Percentiles rank a stretch among this genome's conserved stretches.
phyloP scores from a whole-genome alignment of 352 stramenopile species.

The Phytophthora sansomeana region DNA sequence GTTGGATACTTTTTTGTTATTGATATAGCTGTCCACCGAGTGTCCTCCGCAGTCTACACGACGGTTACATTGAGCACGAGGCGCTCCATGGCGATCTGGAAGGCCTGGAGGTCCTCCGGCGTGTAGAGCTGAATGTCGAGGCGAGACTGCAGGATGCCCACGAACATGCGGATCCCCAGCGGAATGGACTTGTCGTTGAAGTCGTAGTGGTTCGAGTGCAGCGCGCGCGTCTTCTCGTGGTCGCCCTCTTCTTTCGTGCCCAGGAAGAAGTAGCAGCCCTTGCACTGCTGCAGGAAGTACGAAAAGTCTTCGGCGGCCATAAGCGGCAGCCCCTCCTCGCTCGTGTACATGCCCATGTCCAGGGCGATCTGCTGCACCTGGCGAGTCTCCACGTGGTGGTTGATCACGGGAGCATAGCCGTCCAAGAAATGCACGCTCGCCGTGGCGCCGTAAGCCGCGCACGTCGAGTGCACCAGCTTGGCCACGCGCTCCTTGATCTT shows the following conservation, averaged over 20 bases:
- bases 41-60: conserved; percentile 35
- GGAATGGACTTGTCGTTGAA: conserved; percentile 89
- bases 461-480: conserved; percentile 88
- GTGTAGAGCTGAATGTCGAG: conserved; percentile 74
- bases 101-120: conserved; percentile 75
- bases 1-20: too few species aligned
- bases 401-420: conserved; percentile 82
- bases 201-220: conserved; percentile 86
- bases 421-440: conserved; percentile 71
- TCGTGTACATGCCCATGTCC: conserved; percentile 78
- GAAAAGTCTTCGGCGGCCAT: conserved; percentile 97
- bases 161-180: conserved; percentile 83
- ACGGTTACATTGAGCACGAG: conserved; percentile 57
- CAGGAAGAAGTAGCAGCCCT: conserved; percentile 89
- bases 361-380: conserved; percentile 79
- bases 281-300: conserved; percentile 87
- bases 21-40: conserved; percentile 1
- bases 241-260: conserved; percentile 79
- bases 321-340: conserved; percentile 81
- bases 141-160: conserved; percentile 75
- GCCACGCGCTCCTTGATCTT: conserved; percentile 88
- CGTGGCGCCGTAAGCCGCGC: conserved; percentile 77
- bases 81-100: conserved; percentile 81
- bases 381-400: conserved; percentile 80
- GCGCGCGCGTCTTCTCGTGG: conserved; percentile 57